Conservation (phyloP, 495 filamentous ascomycete species). For the Penicillium robsamsonii region DNA sequence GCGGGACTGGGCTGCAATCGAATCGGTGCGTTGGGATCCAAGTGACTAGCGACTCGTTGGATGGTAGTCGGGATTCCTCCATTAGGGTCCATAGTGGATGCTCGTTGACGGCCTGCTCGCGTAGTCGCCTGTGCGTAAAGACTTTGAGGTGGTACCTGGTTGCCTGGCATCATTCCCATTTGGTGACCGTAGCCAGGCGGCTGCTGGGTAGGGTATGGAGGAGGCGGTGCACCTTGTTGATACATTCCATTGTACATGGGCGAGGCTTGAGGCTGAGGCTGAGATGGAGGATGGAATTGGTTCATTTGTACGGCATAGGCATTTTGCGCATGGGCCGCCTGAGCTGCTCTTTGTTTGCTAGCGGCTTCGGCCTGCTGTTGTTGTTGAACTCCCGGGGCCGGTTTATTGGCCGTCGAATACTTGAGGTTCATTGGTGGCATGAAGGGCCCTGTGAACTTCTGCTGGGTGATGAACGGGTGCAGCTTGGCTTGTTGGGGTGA, state of each 20-base stretch:
- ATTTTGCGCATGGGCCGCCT: slow-evolving; percentile 59
- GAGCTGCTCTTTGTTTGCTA: slow-evolving; percentile 77
- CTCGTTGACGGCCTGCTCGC: slow-evolving; percentile 79
- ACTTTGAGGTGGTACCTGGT: slow-evolving; percentile 63
- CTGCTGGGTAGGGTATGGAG: slow-evolving; percentile 77
- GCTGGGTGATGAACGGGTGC: slow-evolving; percentile 98
- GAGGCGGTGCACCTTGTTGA: slow-evolving; percentile 75
- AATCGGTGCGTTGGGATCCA: slow-evolving; percentile 94
- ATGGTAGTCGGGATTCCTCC: slow-evolving; percentile 89
- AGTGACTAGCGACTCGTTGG: slow-evolving; percentile 93
- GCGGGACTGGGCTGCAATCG: slow-evolving; percentile 92
- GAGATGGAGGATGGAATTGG: slow-evolving; percentile 50
- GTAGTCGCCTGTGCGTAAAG: slow-evolving; percentile 86
- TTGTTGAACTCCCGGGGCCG: slow-evolving; percentile 94
- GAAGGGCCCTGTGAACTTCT: slow-evolving; percentile 94
- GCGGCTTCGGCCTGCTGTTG: slow-evolving; percentile 91
- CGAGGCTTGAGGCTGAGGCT: slow-evolving; percentile 48
- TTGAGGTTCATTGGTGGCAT: slow-evolving; percentile 98
- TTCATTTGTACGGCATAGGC: slow-evolving; percentile 60
- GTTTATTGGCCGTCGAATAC: slow-evolving; percentile 74
- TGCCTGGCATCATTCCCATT: slow-evolving; percentile 64
- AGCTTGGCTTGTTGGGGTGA: slow-evolving; percentile 96
- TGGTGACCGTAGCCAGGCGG: slow-evolving; percentile 67
- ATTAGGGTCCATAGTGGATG: slow-evolving; percentile 93
- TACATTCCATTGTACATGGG: slow-evolving; percentile 82